Evolutionary conservation across 495 filamentous ascomycete genomes (phyloP).

Genomic region (Penicillium simplicissimum): DNA sequence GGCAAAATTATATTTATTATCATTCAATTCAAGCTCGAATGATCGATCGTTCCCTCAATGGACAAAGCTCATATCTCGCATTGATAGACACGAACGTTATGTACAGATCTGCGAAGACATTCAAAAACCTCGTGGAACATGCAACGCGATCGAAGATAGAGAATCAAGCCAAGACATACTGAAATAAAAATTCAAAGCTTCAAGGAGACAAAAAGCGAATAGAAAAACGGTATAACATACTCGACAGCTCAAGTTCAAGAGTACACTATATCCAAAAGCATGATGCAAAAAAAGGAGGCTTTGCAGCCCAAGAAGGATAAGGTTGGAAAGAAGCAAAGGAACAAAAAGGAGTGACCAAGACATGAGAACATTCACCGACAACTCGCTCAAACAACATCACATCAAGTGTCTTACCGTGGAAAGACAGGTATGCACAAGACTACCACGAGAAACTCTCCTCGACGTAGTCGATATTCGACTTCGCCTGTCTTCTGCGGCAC

Average conservation of each 20-base stretch:
- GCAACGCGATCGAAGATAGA: constrained; percentile 5
- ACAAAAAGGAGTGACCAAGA: constrained; percentile 11
- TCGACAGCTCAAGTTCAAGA: not conserved
- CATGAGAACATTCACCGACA: constrained; percentile 6
- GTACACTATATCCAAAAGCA: constrained; percentile 1
- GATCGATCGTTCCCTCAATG: not conserved
- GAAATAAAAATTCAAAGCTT: constrained; percentile 6
- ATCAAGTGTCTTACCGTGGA: constrained; percentile 4
- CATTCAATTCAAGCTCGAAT: no score
- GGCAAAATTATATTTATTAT: no score
- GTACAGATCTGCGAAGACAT: constrained; percentile 15
- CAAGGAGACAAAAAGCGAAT: constrained; percentile 5
- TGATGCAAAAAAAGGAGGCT: not conserved
- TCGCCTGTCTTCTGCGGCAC: constrained; percentile 63
- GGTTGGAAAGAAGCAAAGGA: constrained; percentile 1
- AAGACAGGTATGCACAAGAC: not conserved
- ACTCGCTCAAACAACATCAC: constrained; percentile 10
- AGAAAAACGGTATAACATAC: not conserved
- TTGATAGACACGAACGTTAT: constrained; percentile 18
- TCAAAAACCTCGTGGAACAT: constrained; percentile 1
- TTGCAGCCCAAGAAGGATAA: not conserved
- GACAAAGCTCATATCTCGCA: constrained; percentile 10
- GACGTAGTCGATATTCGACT: constrained; percentile 71
- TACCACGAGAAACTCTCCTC: constrained; percentile 93
- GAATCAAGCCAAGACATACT: not conserved